These are phyloP conservation scores for Sicyos edulis DNA, from an alignment of 306 rosid species.

Conservation along the genomic window DNA sequence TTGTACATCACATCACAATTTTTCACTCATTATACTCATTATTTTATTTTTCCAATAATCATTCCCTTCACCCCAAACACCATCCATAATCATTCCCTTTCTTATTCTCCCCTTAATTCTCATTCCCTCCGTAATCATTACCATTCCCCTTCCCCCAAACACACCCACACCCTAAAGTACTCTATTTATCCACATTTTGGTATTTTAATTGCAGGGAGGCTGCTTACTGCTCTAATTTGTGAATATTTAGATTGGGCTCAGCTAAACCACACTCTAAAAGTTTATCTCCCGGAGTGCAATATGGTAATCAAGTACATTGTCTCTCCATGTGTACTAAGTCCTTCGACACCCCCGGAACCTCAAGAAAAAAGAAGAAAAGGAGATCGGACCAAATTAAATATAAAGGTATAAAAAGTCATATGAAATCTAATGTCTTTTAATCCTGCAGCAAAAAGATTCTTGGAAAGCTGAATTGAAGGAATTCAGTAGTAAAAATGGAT, in stretches of 20 bases:
- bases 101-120: too few relatives aligned
- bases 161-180: too few relatives aligned
- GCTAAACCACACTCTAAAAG: slow-evolving; percentile 81
- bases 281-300: slow-evolving; percentile 93
- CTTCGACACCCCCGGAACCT: not conserved
- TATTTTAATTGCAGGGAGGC: slow-evolving; percentile 61
- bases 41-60: too few relatives aligned
- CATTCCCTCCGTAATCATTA: too few relatives aligned
- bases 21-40: too few relatives aligned
- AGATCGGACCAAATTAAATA: not conserved
- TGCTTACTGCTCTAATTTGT: slow-evolving; percentile 78
- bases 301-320: slow-evolving; percentile 50
- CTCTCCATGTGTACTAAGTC: not conserved
- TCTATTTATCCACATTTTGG: not conserved
- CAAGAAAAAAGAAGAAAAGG: not conserved
- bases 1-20: too few relatives aligned
- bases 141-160: too few relatives aligned
- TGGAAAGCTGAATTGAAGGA: slow-evolving; percentile 96
- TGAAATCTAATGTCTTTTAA: slow-evolving; percentile 3
- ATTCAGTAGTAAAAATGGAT: slow-evolving; percentile 85
- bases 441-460: slow-evolving; percentile 75
- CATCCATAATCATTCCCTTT: too few relatives aligned
- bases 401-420: not conserved
- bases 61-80: too few relatives aligned
- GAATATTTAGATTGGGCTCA: slow-evolving; percentile 99